phyloP scores from a whole-genome alignment of 306 rosid genomes.

The Sicyos edulis region DNA sequence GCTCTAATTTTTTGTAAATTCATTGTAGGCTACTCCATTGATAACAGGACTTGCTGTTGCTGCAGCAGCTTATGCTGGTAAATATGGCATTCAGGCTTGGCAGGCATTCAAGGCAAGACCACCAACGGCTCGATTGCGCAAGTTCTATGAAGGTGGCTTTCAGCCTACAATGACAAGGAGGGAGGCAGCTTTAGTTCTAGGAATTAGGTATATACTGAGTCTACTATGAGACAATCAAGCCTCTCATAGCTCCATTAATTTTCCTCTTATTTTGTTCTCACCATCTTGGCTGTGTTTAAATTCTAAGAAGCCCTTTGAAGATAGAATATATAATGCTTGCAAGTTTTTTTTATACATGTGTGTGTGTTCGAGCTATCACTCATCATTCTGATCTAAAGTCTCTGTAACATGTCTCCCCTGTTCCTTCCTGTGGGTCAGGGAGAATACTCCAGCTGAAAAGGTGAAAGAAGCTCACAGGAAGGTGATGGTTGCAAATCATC shows the following conservation, averaged over 20 bases:
- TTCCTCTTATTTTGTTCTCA: background rate
- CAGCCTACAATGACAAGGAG: conserved; percentile 60
- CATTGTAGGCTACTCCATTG: conserved; percentile 49
- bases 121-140: conserved; percentile 40
- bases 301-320: background rate
- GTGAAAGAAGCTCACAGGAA: conserved; percentile 83
- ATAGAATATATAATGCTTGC: background rate
- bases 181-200: conserved; percentile 77
- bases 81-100: conserved; percentile 69
- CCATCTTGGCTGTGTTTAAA: background rate
- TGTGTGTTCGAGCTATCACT: background rate
- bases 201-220: conserved; percentile 47
- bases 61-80: conserved; percentile 78
- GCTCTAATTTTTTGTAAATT: background rate
- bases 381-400: background rate
- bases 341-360: background rate
- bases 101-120: conserved; percentile 68
- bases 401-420: background rate
- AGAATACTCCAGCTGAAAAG: conserved; percentile 49
- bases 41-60: conserved; percentile 63
- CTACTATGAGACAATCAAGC: background rate
- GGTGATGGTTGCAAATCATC: conserved; percentile 96
- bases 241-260: background rate
- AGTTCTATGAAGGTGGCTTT: conserved; percentile 79
- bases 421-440: conserved; percentile 32